These are phyloP conservation scores for Pleurotus tuoliensis DNA, from an alignment of 768 basidiomycete genomes.

Conservation along the genomic window DNA sequence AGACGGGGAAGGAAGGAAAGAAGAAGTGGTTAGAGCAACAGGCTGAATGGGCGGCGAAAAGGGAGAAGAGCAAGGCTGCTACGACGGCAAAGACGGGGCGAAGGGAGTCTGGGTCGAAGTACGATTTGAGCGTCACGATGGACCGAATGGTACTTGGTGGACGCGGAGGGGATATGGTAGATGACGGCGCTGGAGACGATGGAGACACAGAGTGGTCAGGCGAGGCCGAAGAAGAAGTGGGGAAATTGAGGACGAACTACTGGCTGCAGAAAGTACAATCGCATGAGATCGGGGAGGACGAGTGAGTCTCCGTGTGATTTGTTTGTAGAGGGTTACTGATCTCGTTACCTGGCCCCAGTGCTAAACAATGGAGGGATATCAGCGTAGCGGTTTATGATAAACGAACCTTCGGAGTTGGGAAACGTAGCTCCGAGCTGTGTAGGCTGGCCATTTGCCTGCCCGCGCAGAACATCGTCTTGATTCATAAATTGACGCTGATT, in stretches of 20 bases:
- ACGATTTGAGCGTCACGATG: conserved; percentile 56
- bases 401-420: conserved; percentile 48
- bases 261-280: conserved; percentile 66
- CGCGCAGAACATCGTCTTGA: conserved; percentile 33
- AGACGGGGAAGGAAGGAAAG: background rate
- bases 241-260: conserved; percentile 42
- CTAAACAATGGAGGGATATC: conserved; percentile 42
- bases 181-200: background rate
- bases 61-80: background rate
- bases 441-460: conserved; percentile 57
- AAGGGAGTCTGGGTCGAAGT: conserved; percentile 45
- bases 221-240: background rate
- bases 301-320: conserved; percentile 39
- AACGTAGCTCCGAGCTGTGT: conserved; percentile 33
- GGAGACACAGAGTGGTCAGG: background rate
- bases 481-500: conserved; percentile 43
- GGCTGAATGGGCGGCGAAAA: conserved; percentile 3
- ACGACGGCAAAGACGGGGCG: conserved; percentile 11
- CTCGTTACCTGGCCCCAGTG: conserved; percentile 22
- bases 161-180: conserved; percentile 36
- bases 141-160: conserved; percentile 67
- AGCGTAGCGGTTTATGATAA: conserved; percentile 60
- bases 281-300: conserved; percentile 39
- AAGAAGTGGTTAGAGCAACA: conserved; percentile 1
- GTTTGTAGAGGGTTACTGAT: conserved; percentile 9